phyloP scores from a whole-genome alignment of 306 rosid species.

The Lathyrus aphaca region DNA sequence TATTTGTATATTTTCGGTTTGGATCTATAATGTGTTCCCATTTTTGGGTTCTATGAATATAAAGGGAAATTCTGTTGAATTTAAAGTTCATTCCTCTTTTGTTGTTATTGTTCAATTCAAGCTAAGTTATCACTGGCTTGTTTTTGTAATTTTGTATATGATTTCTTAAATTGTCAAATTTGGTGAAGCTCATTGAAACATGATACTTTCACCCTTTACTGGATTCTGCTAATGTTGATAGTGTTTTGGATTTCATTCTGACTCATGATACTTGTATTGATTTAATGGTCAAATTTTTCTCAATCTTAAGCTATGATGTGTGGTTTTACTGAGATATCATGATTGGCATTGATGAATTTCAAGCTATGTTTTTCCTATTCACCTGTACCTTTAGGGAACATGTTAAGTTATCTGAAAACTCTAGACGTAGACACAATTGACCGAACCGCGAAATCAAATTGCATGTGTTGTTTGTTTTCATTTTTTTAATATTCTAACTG shows the following conservation, averaged over 20 bases:
- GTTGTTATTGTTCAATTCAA: neutral
- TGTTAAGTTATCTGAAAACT: no score
- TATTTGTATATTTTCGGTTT: slow-evolving; percentile 22
- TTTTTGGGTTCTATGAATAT: slow-evolving; percentile 5
- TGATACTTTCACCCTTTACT: no score
- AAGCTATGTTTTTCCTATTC: neutral
- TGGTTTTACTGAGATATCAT: slow-evolving; percentile 28
- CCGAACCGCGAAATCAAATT: neutral
- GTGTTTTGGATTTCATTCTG: slow-evolving; percentile 35
- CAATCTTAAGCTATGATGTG: slow-evolving; percentile 29
- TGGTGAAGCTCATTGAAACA: neutral
- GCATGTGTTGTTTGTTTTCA: neutral
- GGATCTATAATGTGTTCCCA: slow-evolving; percentile 42
- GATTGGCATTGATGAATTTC: slow-evolving; percentile 10
- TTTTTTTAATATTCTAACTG: neutral
- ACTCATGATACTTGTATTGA: slow-evolving; percentile 24
- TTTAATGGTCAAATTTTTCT: neutral
- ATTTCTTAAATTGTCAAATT: slow-evolving; percentile 36
- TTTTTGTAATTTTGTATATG: neutral
- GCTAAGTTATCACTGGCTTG: slow-evolving; percentile 7
- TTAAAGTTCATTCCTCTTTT: neutral
- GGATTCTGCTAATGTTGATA: neutral
- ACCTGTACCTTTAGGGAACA: no score
- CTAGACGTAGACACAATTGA: neutral
- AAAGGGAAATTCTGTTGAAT: slow-evolving; percentile 10